Conservation (phyloP, 371 early-diverging fungal genomes). For the Mucor sp. region DNA sequence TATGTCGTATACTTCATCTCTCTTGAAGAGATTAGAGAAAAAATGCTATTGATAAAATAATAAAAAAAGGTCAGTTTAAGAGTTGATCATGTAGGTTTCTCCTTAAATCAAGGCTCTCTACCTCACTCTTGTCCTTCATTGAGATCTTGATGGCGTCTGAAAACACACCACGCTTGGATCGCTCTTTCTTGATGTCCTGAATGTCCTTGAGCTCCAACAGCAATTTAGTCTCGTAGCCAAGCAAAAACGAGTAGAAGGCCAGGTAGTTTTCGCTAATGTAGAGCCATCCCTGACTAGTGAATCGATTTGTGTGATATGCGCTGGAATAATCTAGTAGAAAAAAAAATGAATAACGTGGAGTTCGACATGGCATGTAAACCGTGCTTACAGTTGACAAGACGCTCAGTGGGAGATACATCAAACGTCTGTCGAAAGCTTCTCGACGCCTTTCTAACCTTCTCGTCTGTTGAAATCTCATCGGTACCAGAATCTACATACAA, state of each 20-base stretch:
- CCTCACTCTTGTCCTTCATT: conserved; percentile 80
- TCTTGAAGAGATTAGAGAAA: conserved; percentile 93
- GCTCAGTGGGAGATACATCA: conserved; percentile 77
- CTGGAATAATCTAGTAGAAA: conserved; percentile 83
- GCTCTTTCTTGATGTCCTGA: conserved; percentile 82
- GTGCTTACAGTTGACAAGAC: conserved; percentile 83
- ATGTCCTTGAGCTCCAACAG: conserved; percentile 90
- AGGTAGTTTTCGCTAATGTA: conserved; percentile 92
- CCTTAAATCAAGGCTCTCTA: conserved; percentile 26
- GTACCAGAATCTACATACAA: conserved; percentile 58
- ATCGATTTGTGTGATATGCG: conserved; percentile 79
- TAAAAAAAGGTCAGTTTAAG: not conserved
- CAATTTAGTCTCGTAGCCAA: conserved; percentile 92
- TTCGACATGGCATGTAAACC: not conserved
- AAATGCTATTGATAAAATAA: conserved; percentile 55
- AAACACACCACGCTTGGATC: conserved; percentile 88
- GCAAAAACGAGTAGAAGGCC: conserved; percentile 93
- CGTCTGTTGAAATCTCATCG: conserved; percentile 82
- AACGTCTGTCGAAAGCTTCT: conserved; percentile 93
- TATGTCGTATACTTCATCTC: conserved; percentile 91
- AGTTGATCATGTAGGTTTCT: not conserved
- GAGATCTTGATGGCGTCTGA: conserved; percentile 86
- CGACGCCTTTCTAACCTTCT: conserved; percentile 85
- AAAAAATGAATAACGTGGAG: not conserved
- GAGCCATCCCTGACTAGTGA: conserved; percentile 96